phyloP scores from a whole-genome alignment of 129 eudicot species.

The Lactuca sativa region DNA sequence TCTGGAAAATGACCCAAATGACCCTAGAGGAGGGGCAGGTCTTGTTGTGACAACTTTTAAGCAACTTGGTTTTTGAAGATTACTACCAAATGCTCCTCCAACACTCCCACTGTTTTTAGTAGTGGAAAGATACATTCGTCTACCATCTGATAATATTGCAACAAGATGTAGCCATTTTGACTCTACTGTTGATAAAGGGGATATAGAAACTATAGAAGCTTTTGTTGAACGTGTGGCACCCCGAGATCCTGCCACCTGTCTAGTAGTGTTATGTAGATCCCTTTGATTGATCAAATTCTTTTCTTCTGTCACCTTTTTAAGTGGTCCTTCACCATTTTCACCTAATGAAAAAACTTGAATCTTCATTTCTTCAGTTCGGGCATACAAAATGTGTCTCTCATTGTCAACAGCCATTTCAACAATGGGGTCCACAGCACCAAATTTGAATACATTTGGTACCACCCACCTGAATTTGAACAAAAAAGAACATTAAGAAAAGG shows the following conservation, averaged over 20 bases:
- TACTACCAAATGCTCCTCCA: constrained; percentile 52
- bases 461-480: constrained; percentile 69
- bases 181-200: constrained; percentile 86
- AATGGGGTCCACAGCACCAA: constrained; percentile 93
- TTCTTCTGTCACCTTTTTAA: constrained; percentile 90
- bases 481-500: constrained; percentile 17
- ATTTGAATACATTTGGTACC: constrained; percentile 85
- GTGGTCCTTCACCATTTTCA: constrained; percentile 81
- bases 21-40: constrained; percentile 91
- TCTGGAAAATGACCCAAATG: constrained; percentile 72
- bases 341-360: constrained; percentile 85
- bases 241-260: constrained; percentile 67
- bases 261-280: constrained; percentile 58
- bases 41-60: constrained; percentile 85
- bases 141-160: constrained; percentile 94
- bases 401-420: constrained; percentile 93
- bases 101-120: constrained; percentile 62
- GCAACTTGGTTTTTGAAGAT: constrained; percentile 71
- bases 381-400: constrained; percentile 84
- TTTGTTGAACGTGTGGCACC: constrained; percentile 59
- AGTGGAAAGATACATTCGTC: constrained; percentile 95
- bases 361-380: constrained; percentile 95
- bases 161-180: constrained; percentile 95
- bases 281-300: constrained; percentile 79
- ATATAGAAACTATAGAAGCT: constrained; percentile 80